Base-by-base conservation (phyloP, 305 asterid genomes). In the Euphrasia arctica region DNA sequence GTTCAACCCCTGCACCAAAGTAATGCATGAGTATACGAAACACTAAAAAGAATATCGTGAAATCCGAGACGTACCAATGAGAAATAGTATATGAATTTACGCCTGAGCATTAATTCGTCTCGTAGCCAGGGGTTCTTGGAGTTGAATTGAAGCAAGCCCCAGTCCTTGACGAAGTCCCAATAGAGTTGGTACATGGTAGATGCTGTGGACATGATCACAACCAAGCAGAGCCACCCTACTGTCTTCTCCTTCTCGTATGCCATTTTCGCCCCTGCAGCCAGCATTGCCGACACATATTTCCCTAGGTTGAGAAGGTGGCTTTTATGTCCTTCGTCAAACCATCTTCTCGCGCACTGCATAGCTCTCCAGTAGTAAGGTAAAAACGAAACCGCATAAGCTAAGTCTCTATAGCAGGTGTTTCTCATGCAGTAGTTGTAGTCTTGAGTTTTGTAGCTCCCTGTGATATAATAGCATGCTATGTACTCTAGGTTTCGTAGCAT, bases 341-440 rank as follows among this genome's bases (percentile, higher is more conserved):
- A 87, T 63, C 97, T 69, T 41, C 97, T 74, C 4, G 90, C 95
- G 69, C 95, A 90, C 95, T n/a, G 95, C 97, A 90, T 79, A 49
- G 97, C 94, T 74, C 97, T 85, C 97, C 97, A 90, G 63, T 87
- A 87, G 43, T 90, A 90, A 39, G 97, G 97, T 22, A 90, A 82
- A 57, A 90, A 90, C 0, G 97, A 90, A 57, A 90, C 90, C 54
- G 97, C 95, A 79, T 87, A 90, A 51, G 95, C 88, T 45, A 90
- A 72, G 79, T 90, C 95, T 54, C 84, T 77, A 62, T 85, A 90
- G 68, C 80, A 83, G 39, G 86, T 76, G 65, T 76, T 87, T 65
- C 84, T 79, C 77, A 75, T 76, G 77, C 97, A 90, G 66, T 83
- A 87, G 43, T 88, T 87, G 72, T 85, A 90, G 55, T 90, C 90